Conservation (phyloP, 169 alveolate genomes). For the Eimeria acervulina region DNA sequence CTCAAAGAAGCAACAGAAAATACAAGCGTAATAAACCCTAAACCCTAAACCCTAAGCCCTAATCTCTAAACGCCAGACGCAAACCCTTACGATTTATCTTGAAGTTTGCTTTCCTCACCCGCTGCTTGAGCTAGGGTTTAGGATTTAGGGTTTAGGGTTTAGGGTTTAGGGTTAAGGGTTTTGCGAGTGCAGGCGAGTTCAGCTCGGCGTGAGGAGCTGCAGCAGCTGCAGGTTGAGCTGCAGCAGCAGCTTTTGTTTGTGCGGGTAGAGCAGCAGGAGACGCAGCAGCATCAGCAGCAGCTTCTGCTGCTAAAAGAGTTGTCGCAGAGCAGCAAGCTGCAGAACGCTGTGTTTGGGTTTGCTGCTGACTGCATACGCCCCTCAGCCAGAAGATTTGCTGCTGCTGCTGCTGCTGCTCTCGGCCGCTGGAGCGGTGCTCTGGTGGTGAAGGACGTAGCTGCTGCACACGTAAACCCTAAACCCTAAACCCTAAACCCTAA, state of each 20-base stretch:
- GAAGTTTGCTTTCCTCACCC: background rate
- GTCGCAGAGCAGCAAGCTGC: background rate
- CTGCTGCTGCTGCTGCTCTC: slow-evolving; percentile 60
- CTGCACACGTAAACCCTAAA: slow-evolving; percentile 19
- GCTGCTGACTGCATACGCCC: slow-evolving; percentile 25
- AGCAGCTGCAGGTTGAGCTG: background rate
- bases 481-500: slow-evolving; percentile 10
- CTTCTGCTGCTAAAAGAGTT: background rate
- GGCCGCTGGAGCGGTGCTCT: slow-evolving; percentile 4
- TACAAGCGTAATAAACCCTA: too few relatives aligned
- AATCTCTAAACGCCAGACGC: background rate
- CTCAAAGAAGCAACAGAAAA: slow-evolving; percentile 32
- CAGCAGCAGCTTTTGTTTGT: background rate
- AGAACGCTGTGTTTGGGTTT: background rate
- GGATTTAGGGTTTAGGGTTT: background rate
- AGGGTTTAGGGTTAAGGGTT: slow-evolving; percentile 42
- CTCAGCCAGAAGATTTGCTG: slow-evolving; percentile 19
- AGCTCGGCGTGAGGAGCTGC: background rate
- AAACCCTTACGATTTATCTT: background rate
- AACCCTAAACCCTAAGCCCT: slow-evolving; percentile 26
- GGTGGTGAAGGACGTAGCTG: background rate
- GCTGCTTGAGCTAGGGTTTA: background rate
- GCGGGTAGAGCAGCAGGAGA: background rate
- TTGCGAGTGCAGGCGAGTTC: background rate
- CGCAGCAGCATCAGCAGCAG: slow-evolving; percentile 43